Base-by-base conservation (phyloP, 2,329 filamentous ascomycete genomes). In the Fusarium redolens region DNA sequence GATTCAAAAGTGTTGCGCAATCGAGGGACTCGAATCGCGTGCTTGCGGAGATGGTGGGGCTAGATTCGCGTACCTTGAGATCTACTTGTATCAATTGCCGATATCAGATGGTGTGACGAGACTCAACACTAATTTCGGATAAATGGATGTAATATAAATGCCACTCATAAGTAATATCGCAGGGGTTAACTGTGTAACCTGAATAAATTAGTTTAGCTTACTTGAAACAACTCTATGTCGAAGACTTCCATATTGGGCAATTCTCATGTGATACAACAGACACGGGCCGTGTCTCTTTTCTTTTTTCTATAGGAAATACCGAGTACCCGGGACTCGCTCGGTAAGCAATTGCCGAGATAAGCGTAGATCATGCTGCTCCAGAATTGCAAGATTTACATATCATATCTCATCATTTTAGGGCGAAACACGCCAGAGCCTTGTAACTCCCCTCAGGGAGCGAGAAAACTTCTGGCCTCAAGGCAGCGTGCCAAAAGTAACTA, bases 21-120 rank as follows among this genome's bases (percentile, higher is more conserved):
- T 61, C 50, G 50, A 12, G 3, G 13, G 4, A 31, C 38, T 14
- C 1, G 7, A 35, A 61, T 61, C 59, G 59, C 59, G 59, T 61
- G 59, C 59, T 61, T 61, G 59, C 40, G 59, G 59, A 58, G 59
- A 61, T 30, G 38, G 59, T 58, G 59, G 59, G 59, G 54, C 59
- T 30, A 14, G 25, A 28, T 33, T 41, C 15, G 28, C 9, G 4
- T 20, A 57, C 31, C 20, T 38, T 57, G 31, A 28, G 31, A 37
- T 56, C 38, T 33, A 31, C 25, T 37, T 14, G 0, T 7, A 3
- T 40, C 33, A 58, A 47, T 9, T 61, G 59, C 59, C 59, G 40
- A 17, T 30, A 14, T n/a, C n/a, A 50, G 12, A n/a, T 38, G 25
- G 25, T 31, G n/a, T 31, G 15, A 59, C 11, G 9, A 11, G 10